Evolutionary conservation across 345 rosid genomes (phyloP).

Genomic region (Moricandia moricandioides): DNA sequence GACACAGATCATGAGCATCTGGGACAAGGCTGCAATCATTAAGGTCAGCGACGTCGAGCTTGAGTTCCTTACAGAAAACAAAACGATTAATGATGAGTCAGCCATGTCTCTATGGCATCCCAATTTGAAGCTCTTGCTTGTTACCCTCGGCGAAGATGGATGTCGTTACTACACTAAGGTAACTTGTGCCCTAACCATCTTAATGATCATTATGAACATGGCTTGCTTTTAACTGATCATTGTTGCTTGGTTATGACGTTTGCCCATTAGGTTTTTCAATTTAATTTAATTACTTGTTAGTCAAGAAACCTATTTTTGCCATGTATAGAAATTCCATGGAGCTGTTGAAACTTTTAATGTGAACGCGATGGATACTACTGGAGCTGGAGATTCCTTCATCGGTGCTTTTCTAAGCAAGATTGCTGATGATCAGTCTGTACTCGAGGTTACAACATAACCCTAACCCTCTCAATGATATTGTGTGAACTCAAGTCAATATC

Average conservation of each 20-base stretch:
- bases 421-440: conserved; percentile 66
- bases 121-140: conserved; percentile 54
- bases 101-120: conserved; percentile 45
- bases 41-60: conserved; percentile 56
- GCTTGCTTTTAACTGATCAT: background rate
- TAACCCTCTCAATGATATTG: background rate
- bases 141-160: conserved; percentile 59
- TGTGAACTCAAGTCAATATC: background rate
- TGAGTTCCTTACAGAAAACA: conserved; percentile 39
- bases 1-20: conserved; percentile 58
- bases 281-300: background rate
- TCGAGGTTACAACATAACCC: conserved; percentile 50
- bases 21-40: conserved; percentile 61
- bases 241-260: background rate
- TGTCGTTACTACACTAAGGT: conserved; percentile 56
- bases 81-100: conserved; percentile 31
- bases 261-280: too few species aligned
- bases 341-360: conserved; percentile 73
- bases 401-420: conserved; percentile 79
- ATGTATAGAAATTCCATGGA: conserved; percentile 66
- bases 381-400: conserved; percentile 93
- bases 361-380: conserved; percentile 78
- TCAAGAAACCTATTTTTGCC: background rate
- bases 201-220: background rate
- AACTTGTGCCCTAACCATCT: background rate